These are phyloP conservation scores for Nigrospora oryzae DNA, from an alignment of 2,329 filamentous ascomycete species.

Conservation along the genomic window DNA sequence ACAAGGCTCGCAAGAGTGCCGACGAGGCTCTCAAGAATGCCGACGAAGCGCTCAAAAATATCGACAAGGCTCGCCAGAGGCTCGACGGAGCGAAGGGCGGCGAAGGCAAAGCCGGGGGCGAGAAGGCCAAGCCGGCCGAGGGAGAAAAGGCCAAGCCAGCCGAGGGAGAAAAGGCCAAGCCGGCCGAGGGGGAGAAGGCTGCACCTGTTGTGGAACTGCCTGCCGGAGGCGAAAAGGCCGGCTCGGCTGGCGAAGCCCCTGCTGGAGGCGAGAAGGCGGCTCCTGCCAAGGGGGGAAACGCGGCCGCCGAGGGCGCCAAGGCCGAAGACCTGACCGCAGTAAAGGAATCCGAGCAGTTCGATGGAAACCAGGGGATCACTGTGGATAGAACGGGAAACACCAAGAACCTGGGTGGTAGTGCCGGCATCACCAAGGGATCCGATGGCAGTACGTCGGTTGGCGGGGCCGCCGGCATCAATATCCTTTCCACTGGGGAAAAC, in stretches of 20 bases:
- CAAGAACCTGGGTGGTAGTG: conserved; percentile 10
- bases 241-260: not conserved
- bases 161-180: not conserved
- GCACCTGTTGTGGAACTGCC: not conserved
- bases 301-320: not conserved
- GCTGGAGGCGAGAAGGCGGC: not conserved
- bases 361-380: conserved; percentile 9
- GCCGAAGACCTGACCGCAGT: conserved; percentile 6
- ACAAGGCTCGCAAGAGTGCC: not conserved
- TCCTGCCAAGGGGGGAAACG: not conserved
- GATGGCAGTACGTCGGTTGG: conserved; percentile 12
- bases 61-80: too few relatives aligned
- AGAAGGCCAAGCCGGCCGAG: not conserved
- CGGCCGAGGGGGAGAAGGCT: not conserved
- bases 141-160: not conserved
- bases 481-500: not conserved
- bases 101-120: not conserved
- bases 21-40: conserved; percentile 1
- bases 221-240: not conserved
- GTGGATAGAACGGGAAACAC: conserved; percentile 6
- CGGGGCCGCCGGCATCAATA: conserved; percentile 12
- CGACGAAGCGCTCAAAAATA: not conserved
- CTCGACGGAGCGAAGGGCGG: too few relatives aligned
- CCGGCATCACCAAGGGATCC: conserved; percentile 12
- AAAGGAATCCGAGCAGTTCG: conserved; percentile 9